phyloP scores from a whole-genome alignment of 768 basidiomycete species.

The Trichaptum fuscoviolaceum region DNA sequence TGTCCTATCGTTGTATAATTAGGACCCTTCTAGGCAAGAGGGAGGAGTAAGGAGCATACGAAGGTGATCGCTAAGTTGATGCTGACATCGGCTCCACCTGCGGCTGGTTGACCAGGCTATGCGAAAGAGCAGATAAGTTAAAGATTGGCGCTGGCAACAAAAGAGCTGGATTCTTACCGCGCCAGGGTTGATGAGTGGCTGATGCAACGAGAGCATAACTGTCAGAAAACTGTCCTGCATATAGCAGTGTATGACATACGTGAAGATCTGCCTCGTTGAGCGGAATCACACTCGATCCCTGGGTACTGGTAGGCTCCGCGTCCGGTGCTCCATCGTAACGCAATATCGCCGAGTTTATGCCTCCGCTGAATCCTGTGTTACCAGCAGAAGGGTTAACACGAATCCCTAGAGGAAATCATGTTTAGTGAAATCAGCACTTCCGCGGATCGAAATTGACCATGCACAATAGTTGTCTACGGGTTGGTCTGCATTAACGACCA shows the following conservation, averaged over 20 bases:
- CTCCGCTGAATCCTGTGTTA: constrained; percentile 27
- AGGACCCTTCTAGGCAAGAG: not conserved
- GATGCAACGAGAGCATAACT: not conserved
- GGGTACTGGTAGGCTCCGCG: constrained; percentile 13
- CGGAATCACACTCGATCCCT: constrained; percentile 10
- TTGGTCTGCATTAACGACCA: constrained; percentile 26
- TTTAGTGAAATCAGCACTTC: constrained; percentile 2
- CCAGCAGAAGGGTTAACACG: constrained; percentile 28
- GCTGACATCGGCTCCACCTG: constrained; percentile 38
- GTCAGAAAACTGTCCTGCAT: not conserved
- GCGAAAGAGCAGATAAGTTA: not conserved
- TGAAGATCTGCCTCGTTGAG: constrained; percentile 11
- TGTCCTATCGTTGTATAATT: not conserved
- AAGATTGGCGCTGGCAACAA: not conserved
- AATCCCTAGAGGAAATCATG: constrained; percentile 20
- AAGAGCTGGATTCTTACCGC: not conserved
- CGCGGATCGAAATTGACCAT: constrained; percentile 7
- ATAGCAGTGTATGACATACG: not conserved
- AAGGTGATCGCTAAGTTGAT: constrained; percentile 23
- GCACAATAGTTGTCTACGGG: constrained; percentile 36
- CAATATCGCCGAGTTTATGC: constrained; percentile 19
- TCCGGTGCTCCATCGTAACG: constrained; percentile 16
- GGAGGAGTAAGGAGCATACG: not conserved
- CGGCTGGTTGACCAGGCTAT: constrained; percentile 29
- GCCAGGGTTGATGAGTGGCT: constrained; percentile 5